phyloP scores from a whole-genome alignment of 2,329 filamentous ascomycete genomes.

The Arthrobotrys entomopaga region DNA sequence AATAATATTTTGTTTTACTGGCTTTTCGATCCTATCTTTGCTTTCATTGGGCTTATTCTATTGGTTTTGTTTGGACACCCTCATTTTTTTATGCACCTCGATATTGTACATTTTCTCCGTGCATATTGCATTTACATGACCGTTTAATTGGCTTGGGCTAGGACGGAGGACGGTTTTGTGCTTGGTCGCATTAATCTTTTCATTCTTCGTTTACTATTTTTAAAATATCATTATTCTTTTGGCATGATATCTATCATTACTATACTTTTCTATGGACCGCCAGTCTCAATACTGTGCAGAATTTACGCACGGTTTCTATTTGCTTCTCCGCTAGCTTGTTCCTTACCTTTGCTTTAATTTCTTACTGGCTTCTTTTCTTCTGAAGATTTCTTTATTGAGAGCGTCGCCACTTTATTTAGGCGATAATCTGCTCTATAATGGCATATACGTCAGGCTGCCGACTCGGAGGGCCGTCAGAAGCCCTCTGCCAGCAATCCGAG shows the following conservation, averaged over 20 bases:
- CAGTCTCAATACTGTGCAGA: background rate
- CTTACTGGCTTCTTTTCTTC: slow-evolving; percentile 25
- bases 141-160: slow-evolving; percentile 17
- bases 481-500: slow-evolving; percentile 12
- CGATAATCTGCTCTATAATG: slow-evolving; percentile 52
- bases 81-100: slow-evolving; percentile 14
- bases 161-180: slow-evolving; percentile 37
- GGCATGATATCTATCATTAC: slow-evolving; percentile 25
- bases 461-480: background rate
- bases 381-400: slow-evolving; percentile 18
- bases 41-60: slow-evolving; percentile 18
- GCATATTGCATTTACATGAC: slow-evolving; percentile 26
- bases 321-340: slow-evolving; percentile 6
- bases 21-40: slow-evolving; percentile 1
- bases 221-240: too few relatives aligned
- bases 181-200: slow-evolving; percentile 23
- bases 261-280: background rate
- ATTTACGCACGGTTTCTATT: slow-evolving; percentile 9
- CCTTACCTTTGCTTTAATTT: too few relatives aligned
- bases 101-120: slow-evolving; percentile 34
- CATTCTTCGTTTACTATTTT: background rate
- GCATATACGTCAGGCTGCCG: slow-evolving; percentile 12
- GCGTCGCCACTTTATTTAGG: slow-evolving; percentile 45
- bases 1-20: slow-evolving; percentile 9
- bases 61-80: slow-evolving; percentile 30